Percentiles rank a stretch among this genome's conserved stretches.
These are phyloP conservation scores for Scenedesmus sp. DNA, from an alignment of 163 green algal genomes.

Conservation along the genomic window DNA sequence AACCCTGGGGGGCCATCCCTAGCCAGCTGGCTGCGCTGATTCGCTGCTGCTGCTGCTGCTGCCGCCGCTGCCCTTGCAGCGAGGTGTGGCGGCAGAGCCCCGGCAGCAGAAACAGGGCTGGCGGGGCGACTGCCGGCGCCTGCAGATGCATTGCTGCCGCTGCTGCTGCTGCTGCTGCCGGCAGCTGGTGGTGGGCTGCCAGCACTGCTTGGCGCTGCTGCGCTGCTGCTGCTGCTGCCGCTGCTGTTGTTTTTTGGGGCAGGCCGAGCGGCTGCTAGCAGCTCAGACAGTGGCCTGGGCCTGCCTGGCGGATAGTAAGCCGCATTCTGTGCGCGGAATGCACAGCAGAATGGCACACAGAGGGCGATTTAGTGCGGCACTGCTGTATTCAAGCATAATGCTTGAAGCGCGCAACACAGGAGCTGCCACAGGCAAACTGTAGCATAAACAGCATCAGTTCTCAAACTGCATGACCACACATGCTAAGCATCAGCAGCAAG, in stretches of 20 bases:
- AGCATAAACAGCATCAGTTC: neutral
- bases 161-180: conserved; percentile 5
- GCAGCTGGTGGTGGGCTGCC: neutral
- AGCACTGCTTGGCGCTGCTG: neutral
- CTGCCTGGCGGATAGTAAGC: conserved; percentile 8
- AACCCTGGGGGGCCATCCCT: neutral
- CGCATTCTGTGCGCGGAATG: neutral
- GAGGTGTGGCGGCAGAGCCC: neutral
- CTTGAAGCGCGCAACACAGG: neutral
- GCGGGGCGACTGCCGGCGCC: neutral
- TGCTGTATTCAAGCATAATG: neutral
- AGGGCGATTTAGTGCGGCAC: neutral
- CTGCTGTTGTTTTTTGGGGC: neutral
- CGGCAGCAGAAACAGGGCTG: neutral
- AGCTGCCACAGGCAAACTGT: neutral
- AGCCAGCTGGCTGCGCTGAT: neutral
- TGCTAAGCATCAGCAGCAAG: neutral
- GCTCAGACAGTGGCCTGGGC: conserved; percentile 34
- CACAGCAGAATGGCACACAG: neutral
- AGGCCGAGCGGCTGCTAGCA: conserved; percentile 8
- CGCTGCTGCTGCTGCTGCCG: conserved; percentile 21
- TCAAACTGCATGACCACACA: neutral
- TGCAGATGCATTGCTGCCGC: neutral
- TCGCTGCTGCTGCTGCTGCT: neutral
- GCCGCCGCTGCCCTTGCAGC: neutral